A percentile compares a stretch with the other conserved stretches of the same genome.
phyloP scores from a whole-genome alignment of 2,329 filamentous ascomycete genomes.

The Arthrobotrys iridis region DNA sequence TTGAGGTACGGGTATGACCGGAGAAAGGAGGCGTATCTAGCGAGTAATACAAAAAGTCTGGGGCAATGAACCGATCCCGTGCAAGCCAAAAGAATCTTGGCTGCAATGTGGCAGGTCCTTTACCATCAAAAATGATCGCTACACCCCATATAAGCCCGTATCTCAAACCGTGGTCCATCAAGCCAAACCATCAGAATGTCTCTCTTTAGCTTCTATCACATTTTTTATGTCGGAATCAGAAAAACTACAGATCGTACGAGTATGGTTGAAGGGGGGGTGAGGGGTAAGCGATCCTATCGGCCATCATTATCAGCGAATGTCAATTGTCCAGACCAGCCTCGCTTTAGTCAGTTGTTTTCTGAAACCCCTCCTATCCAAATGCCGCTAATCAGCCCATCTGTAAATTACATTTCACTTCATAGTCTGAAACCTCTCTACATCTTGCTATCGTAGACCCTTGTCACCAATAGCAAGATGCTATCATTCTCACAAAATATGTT shows the following conservation, averaged over 20 bases:
- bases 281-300: conserved; percentile 20
- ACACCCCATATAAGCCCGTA: background rate
- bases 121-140: background rate
- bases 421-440: conserved; percentile 1
- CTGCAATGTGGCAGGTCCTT: background rate
- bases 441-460: background rate
- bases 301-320: conserved; percentile 1
- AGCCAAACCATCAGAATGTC: background rate
- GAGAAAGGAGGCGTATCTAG: conserved; percentile 11
- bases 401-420: background rate
- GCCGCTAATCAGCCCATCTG: background rate
- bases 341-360: conserved; percentile 11
- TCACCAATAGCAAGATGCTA: conserved; percentile 9
- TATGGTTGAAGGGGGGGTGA: background rate
- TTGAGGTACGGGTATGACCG: conserved; percentile 12
- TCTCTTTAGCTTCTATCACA: conserved; percentile 24
- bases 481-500: conserved; percentile 3
- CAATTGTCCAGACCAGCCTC: background rate
- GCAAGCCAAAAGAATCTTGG: conserved; percentile 1
- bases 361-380: conserved; percentile 5
- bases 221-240: conserved; percentile 24
- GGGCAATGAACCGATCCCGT: background rate
- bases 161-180: background rate
- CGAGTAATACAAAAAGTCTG: conserved; percentile 22
- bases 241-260: conserved; percentile 38